phyloP scores from a whole-genome alignment of 2,329 filamentous ascomycete genomes.

The Nothopassalora personata region DNA sequence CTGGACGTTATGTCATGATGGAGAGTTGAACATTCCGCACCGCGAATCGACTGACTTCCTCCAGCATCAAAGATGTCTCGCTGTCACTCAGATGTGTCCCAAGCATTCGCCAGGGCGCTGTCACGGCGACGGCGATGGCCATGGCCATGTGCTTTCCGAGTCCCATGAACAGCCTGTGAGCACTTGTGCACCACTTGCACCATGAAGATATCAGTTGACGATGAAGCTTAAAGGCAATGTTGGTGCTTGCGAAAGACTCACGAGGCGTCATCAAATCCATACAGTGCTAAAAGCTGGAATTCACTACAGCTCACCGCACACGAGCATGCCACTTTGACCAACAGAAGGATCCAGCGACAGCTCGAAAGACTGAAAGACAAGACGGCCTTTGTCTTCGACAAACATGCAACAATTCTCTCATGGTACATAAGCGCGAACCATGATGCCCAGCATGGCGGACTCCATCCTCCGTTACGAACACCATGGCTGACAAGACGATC shows the following conservation, averaged over 20 bases:
- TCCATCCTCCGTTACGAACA: neutral
- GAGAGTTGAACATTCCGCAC: neutral
- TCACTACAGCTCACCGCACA: too few relatives aligned
- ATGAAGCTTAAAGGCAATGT: too few relatives aligned
- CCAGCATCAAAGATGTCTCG: neutral
- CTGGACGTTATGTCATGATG: neutral
- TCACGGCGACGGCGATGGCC: neutral
- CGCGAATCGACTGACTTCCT: neutral
- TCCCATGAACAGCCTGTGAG: too few relatives aligned
- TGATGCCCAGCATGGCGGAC: too few relatives aligned
- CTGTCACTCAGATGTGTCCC: neutral
- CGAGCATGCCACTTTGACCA: neutral
- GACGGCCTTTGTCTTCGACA: neutral
- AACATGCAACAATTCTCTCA: neutral
- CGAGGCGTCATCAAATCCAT: too few relatives aligned
- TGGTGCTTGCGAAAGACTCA: too few relatives aligned
- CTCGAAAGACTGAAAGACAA: neutral
- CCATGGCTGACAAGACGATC: neutral
- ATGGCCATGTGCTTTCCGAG: too few relatives aligned
- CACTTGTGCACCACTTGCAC: too few relatives aligned
- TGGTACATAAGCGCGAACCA: neutral
- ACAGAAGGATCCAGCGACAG: neutral
- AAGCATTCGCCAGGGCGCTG: neutral
- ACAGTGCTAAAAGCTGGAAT: too few relatives aligned
- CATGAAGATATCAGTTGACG: too few relatives aligned